Evolutionary conservation across 1,284 basidiomycete species (phyloP).

Genomic region (Ustilago shanxiensis): DNA sequence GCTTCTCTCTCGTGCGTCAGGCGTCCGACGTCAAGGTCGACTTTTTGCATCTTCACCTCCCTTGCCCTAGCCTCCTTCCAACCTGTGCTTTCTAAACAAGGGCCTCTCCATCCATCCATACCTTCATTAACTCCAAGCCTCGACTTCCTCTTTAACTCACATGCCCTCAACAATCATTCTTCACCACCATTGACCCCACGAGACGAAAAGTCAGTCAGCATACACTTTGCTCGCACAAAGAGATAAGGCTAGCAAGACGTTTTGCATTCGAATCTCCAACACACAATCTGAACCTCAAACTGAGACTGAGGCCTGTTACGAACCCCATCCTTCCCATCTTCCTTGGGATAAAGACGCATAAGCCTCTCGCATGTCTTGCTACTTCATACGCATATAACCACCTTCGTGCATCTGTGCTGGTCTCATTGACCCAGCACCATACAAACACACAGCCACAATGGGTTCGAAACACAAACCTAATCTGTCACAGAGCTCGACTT

Average conservation of each 20-base stretch:
- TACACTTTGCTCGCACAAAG: not conserved
- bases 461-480: constrained; percentile 40
- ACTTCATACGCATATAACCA: constrained; percentile 21
- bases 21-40: not conserved
- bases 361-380: constrained; percentile 19
- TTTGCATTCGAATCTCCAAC: not conserved
- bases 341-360: not conserved
- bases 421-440: constrained; percentile 3
- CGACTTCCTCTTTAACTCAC: not conserved
- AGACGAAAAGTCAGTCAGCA: no score
- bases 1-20: not conserved
- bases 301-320: not conserved
- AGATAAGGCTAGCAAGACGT: no score
- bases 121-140: not conserved
- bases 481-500: constrained; percentile 43
- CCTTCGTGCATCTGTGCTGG: constrained; percentile 12
- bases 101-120: constrained; percentile 10
- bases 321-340: not conserved
- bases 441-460: constrained; percentile 16
- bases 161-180: not conserved
- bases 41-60: not conserved
- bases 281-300: not conserved
- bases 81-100: constrained; percentile 10
- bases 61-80: not conserved
- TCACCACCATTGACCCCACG: no score